phyloP scores from a whole-genome alignment of 345 rosid species.

The Gossypium anomalum region DNA sequence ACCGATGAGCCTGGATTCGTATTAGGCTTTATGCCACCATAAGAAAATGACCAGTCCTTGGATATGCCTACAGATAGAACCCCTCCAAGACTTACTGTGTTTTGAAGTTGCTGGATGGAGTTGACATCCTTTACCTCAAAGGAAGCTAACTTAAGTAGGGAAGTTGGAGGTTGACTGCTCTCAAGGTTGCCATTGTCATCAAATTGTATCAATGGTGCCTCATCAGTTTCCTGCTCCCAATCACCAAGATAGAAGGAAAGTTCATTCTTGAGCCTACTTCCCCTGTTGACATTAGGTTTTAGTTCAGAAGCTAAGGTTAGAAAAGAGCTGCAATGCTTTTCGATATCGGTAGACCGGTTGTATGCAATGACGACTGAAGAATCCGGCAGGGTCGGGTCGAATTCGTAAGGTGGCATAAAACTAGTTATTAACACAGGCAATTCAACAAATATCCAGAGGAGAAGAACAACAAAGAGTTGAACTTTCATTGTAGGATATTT shows the following conservation, averaged over 20 bases:
- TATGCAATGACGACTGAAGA: neutral
- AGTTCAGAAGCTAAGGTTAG: neutral
- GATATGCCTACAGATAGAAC: conserved; percentile 1
- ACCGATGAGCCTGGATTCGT: conserved; percentile 9
- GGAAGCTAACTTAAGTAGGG: neutral
- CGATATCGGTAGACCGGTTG: neutral
- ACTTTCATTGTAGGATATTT: neutral
- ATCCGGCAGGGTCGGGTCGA: neutral
- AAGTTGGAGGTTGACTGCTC: neutral
- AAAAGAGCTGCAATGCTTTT: conserved; percentile 8
- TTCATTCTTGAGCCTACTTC: conserved; percentile 5
- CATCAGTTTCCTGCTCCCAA: conserved; percentile 6
- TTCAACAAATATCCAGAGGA: neutral
- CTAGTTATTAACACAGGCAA: neutral
- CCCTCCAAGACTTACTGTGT: conserved; percentile 10
- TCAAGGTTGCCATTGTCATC: neutral
- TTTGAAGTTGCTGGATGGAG: neutral
- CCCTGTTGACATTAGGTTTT: conserved; percentile 2
- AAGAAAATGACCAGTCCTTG: neutral
- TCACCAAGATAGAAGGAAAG: conserved; percentile 6
- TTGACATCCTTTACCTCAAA: conserved; percentile 1
- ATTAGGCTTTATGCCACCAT: neutral
- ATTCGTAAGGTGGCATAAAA: neutral
- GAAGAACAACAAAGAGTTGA: neutral
- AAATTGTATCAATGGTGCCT: conserved; percentile 1